phyloP scores from a whole-genome alignment of 768 basidiomycete species.

The Suillus alpinus region DNA sequence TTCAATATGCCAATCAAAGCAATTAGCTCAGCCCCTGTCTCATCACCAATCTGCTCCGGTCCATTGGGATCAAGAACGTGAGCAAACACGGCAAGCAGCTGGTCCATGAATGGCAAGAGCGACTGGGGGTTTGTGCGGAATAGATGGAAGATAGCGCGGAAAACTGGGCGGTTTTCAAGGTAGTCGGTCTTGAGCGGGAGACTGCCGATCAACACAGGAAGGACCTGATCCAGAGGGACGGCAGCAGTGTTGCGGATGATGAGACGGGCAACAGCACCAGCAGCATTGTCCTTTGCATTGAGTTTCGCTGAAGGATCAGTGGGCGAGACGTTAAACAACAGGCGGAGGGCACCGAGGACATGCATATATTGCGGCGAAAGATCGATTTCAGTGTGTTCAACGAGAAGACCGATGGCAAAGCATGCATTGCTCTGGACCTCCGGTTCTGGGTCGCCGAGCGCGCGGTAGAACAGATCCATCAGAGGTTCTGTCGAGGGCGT shows the following conservation, averaged over 20 bases:
- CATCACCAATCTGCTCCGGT: slow-evolving; percentile 77
- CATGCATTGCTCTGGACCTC: slow-evolving; percentile 97
- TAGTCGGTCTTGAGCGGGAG: slow-evolving; percentile 87
- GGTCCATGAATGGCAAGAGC: slow-evolving; percentile 75
- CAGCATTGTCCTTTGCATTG: slow-evolving; percentile 96
- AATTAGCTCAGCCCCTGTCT: slow-evolving; percentile 74
- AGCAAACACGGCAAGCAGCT: slow-evolving; percentile 74
- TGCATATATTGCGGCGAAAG: slow-evolving; percentile 77
- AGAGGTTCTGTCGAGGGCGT: slow-evolving; percentile 82
- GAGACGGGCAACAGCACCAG: slow-evolving; percentile 87
- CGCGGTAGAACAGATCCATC: slow-evolving; percentile 80
- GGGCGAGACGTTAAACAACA: slow-evolving; percentile 68
- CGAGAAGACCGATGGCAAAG: slow-evolving; percentile 88
- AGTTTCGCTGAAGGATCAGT: slow-evolving; percentile 63
- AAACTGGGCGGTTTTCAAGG: slow-evolving; percentile 87
- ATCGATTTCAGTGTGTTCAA: slow-evolving; percentile 83
- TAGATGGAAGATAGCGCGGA: slow-evolving; percentile 85
- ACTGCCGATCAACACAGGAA: slow-evolving; percentile 77
- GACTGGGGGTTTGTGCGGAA: slow-evolving; percentile 73
- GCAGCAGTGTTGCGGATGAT: slow-evolving; percentile 75
- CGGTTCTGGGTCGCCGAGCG: slow-evolving; percentile 79
- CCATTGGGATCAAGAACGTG: slow-evolving; percentile 76
- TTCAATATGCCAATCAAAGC: slow-evolving; percentile 71
- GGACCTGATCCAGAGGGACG: slow-evolving; percentile 86
- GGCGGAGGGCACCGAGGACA: slow-evolving; percentile 76